phyloP scores from a whole-genome alignment of 2,329 filamentous ascomycete species.

The Tolypocladium album region DNA sequence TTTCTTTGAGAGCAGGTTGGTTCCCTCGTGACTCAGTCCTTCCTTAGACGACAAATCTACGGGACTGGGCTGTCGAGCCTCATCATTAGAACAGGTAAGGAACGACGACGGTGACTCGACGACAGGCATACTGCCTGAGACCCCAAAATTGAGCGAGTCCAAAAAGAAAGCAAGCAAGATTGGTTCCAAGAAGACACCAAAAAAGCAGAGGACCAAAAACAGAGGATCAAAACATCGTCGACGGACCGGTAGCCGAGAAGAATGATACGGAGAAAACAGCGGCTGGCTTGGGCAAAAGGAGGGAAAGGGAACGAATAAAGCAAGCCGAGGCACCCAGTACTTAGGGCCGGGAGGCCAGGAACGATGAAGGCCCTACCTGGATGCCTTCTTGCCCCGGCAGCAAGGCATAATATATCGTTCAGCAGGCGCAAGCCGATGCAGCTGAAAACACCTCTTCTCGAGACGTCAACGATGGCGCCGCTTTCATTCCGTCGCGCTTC shows the following conservation, averaged over 20 bases:
- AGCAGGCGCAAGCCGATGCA: background rate
- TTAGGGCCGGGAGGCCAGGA: background rate
- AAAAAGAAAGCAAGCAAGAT: slow-evolving; percentile 20
- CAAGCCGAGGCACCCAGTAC: background rate
- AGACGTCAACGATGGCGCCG: background rate
- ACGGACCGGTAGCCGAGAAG: slow-evolving; percentile 14
- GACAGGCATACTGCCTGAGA: slow-evolving; percentile 22
- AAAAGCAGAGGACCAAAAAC: slow-evolving; percentile 9
- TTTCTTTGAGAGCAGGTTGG: slow-evolving; percentile 10
- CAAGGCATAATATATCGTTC: background rate
- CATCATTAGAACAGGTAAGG: background rate
- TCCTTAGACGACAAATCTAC: background rate
- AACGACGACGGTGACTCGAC: slow-evolving; percentile 14
- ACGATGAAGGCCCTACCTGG: background rate
- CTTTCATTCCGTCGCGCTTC: background rate
- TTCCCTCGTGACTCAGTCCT: background rate
- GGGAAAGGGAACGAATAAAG: background rate
- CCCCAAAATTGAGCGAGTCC: slow-evolving; percentile 13
- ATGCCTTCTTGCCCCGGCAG: no score
- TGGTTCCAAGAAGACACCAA: slow-evolving; percentile 32
- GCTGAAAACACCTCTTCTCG: background rate
- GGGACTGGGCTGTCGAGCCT: background rate
- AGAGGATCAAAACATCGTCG: slow-evolving; percentile 25
- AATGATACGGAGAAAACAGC: slow-evolving; percentile 4
- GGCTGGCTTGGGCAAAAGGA: background rate